These are phyloP conservation scores for Ostreobium quekettii DNA, from an alignment of 139 green algal genomes.

Conservation along the genomic window DNA sequence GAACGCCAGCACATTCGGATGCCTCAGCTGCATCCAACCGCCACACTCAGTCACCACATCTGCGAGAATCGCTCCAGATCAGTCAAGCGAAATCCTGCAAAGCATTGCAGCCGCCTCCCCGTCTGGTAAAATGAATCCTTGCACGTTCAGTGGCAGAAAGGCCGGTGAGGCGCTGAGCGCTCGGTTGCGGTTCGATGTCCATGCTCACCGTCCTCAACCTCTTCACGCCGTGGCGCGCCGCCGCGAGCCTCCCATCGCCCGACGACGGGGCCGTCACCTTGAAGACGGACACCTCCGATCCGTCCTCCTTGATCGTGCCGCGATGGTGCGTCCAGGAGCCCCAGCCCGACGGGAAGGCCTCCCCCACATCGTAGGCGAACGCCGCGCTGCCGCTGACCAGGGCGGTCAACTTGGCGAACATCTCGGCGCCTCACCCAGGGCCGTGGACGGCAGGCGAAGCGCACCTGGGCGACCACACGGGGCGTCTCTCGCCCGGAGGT, in stretches of 20 bases:
- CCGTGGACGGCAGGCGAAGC: too few species aligned
- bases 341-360: slow-evolving; percentile 42
- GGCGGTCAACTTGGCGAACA: slow-evolving; percentile 75
- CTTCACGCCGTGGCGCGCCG: slow-evolving; percentile 70
- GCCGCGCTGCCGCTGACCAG: slow-evolving; percentile 46
- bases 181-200: background rate
- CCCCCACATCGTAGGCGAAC: slow-evolving; percentile 60
- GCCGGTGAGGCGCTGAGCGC: too few species aligned
- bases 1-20: slow-evolving; percentile 77
- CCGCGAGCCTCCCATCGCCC: slow-evolving; percentile 46
- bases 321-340: slow-evolving; percentile 63
- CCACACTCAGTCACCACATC: background rate
- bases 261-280: slow-evolving; percentile 41
- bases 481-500: too few species aligned
- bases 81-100: too few species aligned
- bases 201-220: slow-evolving; percentile 57
- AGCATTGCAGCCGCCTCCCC: too few species aligned
- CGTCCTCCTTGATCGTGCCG: slow-evolving; percentile 56
- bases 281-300: slow-evolving; percentile 65
- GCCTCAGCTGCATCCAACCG: slow-evolving; percentile 51
- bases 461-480: too few species aligned
- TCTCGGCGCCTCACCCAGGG: slow-evolving; percentile 16
- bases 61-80: background rate
- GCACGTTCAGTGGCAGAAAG: too few species aligned
- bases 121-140: too few species aligned